Evolutionary conservation across 2,329 filamentous ascomycete species (phyloP).

Genomic region (Venturia aucupariae): DNA sequence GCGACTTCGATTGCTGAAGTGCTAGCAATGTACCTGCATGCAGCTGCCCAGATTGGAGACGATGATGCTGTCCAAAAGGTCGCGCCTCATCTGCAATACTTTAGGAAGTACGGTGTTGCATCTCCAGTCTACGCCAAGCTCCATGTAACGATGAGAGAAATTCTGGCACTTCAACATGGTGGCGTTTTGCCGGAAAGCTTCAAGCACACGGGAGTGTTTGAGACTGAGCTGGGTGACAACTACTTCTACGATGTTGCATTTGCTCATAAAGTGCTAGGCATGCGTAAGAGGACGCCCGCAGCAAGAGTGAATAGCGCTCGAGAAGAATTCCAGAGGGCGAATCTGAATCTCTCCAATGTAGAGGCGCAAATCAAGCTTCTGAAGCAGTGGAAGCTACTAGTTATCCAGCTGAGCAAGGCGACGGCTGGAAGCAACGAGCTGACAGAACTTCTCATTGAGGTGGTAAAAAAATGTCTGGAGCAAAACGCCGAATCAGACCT

Average conservation of each 20-base stretch:
- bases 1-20: constrained; percentile 80
- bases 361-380: constrained; percentile 84
- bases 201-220: constrained; percentile 62
- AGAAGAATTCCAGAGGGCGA: constrained; percentile 76
- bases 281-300: constrained; percentile 28
- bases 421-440: constrained; percentile 40
- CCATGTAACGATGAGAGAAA: background rate
- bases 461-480: constrained; percentile 66
- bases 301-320: constrained; percentile 59
- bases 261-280: constrained; percentile 61
- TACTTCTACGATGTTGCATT: constrained; percentile 80
- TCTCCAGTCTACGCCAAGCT: constrained; percentile 71
- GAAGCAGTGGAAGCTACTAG: constrained; percentile 79
- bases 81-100: constrained; percentile 67
- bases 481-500: constrained; percentile 66
- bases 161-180: constrained; percentile 34
- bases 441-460: constrained; percentile 51
- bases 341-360: constrained; percentile 82
- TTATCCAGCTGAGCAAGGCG: constrained; percentile 63
- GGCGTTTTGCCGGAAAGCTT: constrained; percentile 68
- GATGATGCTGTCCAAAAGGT: constrained; percentile 59
- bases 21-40: constrained; percentile 83
- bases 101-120: constrained; percentile 65
- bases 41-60: constrained; percentile 67
- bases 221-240: constrained; percentile 57